A percentile compares a stretch with the other conserved stretches of the same genome.
Evolutionary conservation across 768 basidiomycete genomes (phyloP).

Genomic region (Hypholoma sublateritium): DNA sequence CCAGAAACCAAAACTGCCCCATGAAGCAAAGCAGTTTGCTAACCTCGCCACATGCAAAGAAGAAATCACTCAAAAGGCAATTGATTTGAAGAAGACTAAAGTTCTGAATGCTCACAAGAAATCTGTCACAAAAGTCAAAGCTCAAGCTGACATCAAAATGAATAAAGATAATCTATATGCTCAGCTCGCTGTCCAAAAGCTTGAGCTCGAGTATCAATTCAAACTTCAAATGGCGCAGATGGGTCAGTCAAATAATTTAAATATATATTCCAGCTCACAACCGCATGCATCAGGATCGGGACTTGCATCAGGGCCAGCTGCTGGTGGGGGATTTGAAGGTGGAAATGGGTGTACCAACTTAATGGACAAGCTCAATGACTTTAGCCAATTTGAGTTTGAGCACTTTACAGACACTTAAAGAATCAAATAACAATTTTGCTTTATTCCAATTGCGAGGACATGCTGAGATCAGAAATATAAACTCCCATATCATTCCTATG

Average conservation of each 20-base stretch:
- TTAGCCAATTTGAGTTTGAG: no score
- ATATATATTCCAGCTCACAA: no score
- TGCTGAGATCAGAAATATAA: background rate
- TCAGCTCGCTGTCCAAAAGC: background rate
- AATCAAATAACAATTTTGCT: background rate
- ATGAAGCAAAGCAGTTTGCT: background rate
- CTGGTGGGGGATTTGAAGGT: no score
- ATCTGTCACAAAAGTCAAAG: background rate
- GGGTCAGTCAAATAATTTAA: background rate
- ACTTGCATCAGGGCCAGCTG: no score
- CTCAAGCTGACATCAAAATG: background rate
- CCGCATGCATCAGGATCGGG: no score
- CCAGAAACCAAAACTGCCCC: no score
- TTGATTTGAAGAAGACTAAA: background rate
- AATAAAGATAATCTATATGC: background rate
- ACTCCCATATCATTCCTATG: background rate
- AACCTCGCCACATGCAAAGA: background rate
- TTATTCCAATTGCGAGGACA: background rate
- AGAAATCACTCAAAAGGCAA: background rate
- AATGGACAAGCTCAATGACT: no score
- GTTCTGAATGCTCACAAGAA: background rate
- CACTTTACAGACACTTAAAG: no score
- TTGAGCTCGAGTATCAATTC: background rate
- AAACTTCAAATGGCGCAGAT: slow-evolving; percentile 1
- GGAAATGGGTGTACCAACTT: no score